phyloP scores from a whole-genome alignment of 225 moss, liverwort and hornwort species.

The Ulota crispa region DNA sequence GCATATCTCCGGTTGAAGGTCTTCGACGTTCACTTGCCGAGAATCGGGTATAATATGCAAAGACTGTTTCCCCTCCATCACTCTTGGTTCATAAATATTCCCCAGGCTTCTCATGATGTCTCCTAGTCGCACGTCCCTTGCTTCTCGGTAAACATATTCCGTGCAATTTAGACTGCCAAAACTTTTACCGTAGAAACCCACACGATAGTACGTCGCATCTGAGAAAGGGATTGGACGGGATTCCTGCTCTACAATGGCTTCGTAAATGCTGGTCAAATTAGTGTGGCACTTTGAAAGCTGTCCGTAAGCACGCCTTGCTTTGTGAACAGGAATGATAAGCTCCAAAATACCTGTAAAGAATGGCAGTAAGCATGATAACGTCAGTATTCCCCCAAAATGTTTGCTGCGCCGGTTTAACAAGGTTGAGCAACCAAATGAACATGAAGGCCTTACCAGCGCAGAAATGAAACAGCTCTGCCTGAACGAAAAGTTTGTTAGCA shows the following conservation, averaged over 20 bases:
- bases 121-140: constrained; percentile 95
- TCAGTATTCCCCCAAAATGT: constrained; percentile 13
- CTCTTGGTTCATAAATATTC: constrained; percentile 87
- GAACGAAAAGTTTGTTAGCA: constrained; percentile 92
- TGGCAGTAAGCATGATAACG: constrained; percentile 15
- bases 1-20: constrained; percentile 90
- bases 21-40: constrained; percentile 88
- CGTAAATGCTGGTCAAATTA: constrained; percentile 87
- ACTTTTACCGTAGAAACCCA: constrained; percentile 97
- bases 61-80: constrained; percentile 77
- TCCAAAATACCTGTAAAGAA: constrained; percentile 76
- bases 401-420: not conserved
- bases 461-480: constrained; percentile 97
- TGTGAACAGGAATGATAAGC: constrained; percentile 97
- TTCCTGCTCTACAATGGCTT: constrained; percentile 92
- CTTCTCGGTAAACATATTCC: constrained; percentile 98
- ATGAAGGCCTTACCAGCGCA: constrained; percentile 71
- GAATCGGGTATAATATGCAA: constrained; percentile 97
- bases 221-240: constrained; percentile 95
- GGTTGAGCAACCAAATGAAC: not conserved
- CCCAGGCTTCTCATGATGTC: constrained; percentile 98
- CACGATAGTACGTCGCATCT: constrained; percentile 99
- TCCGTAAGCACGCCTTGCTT: constrained; percentile 89
- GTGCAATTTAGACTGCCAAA: constrained; percentile 86
- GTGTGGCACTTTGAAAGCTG: constrained; percentile 98